Percentiles rank a stretch among this genome's conserved stretches.
These are phyloP conservation scores for Pontederia paniculata DNA, from an alignment of 176 grass and related monocot species.

Conservation along the genomic window DNA sequence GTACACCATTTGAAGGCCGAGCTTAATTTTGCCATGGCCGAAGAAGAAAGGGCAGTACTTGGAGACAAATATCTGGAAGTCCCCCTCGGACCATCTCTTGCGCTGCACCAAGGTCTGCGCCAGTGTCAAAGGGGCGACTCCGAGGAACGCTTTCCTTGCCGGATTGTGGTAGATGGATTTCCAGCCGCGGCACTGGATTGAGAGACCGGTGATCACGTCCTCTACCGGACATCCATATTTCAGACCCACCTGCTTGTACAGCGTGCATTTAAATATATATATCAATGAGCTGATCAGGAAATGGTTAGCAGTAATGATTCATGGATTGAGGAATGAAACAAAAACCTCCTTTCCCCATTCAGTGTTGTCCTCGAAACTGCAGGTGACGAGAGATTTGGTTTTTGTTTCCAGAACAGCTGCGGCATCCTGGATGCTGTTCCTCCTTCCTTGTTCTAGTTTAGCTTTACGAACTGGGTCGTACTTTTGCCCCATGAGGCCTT, in stretches of 20 bases:
- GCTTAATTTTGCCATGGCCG: conserved; percentile 2
- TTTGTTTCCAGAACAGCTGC: conserved; percentile 33
- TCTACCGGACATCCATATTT: conserved; percentile 34
- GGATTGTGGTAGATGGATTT: conserved; percentile 34
- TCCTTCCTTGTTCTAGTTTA: conserved; percentile 30
- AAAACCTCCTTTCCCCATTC: conserved; percentile 49
- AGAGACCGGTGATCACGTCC: conserved; percentile 35
- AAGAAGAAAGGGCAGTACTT: conserved; percentile 16
- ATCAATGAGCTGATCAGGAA: neutral
- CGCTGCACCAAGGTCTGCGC: conserved; percentile 16
- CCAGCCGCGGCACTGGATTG: conserved; percentile 38
- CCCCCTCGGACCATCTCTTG: conserved; percentile 19
- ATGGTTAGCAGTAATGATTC: neutral
- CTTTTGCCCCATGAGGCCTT: conserved; percentile 43
- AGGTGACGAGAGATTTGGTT: conserved; percentile 31
- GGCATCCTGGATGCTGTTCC: neutral
- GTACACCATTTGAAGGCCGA: conserved; percentile 2
- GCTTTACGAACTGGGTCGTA: conserved; percentile 39
- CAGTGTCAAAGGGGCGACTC: conserved; percentile 21
- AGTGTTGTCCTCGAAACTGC: conserved; percentile 50
- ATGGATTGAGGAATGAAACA: neutral
- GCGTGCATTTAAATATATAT: neutral
- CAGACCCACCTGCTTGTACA: conserved; percentile 23
- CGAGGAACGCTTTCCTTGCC: conserved; percentile 16
- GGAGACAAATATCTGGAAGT: conserved; percentile 18